Percentiles rank a stretch among this genome's conserved stretches.
Evolutionary conservation across 257 asterid species (phyloP).

Genomic region (Petunia secreta): DNA sequence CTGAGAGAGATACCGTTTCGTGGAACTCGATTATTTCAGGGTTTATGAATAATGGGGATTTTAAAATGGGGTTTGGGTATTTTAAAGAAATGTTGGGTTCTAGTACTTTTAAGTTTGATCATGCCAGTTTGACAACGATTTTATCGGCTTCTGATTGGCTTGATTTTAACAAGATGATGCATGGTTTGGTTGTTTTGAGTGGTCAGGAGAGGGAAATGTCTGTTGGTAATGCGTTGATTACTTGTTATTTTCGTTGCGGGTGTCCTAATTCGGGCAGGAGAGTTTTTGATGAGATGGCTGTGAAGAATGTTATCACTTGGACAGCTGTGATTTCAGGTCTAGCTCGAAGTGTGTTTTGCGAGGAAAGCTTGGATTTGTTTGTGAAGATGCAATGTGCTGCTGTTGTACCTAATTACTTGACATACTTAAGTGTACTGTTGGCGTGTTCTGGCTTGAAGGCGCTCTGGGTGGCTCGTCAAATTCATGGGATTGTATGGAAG

Average conservation of each 20-base stretch:
- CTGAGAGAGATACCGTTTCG: constrained; percentile 64
- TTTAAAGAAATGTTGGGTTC: constrained; percentile 53
- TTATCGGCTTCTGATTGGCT: constrained; percentile 61
- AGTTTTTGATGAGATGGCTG: constrained; percentile 67
- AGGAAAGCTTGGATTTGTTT: constrained; percentile 68
- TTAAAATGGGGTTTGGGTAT: constrained; percentile 52
- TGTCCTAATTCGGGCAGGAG: constrained; percentile 57
- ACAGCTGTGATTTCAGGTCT: constrained; percentile 82
- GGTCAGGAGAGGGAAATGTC: constrained; percentile 67
- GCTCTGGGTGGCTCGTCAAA: constrained; percentile 66
- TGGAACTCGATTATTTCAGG: constrained; percentile 92
- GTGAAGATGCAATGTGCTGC: constrained; percentile 49
- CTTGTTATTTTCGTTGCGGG: constrained; percentile 63
- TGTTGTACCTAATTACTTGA: constrained; percentile 61
- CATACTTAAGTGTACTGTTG: constrained; percentile 64
- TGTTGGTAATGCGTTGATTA: constrained; percentile 69
- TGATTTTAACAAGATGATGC: constrained; percentile 56
- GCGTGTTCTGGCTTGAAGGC: constrained; percentile 80
- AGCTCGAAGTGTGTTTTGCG: constrained; percentile 55
- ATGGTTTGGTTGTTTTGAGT: constrained; percentile 57
- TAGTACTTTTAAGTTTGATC: constrained; percentile 46
- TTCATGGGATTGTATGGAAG: constrained; percentile 70
- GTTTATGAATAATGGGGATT: constrained; percentile 48
- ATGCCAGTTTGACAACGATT: constrained; percentile 65
- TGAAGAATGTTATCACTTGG: constrained; percentile 85